Evolutionary conservation across 345 rosid species (phyloP), one percentile per base, ranked within the genome.

Genomic region (Atalantia buxifolia): DNA sequence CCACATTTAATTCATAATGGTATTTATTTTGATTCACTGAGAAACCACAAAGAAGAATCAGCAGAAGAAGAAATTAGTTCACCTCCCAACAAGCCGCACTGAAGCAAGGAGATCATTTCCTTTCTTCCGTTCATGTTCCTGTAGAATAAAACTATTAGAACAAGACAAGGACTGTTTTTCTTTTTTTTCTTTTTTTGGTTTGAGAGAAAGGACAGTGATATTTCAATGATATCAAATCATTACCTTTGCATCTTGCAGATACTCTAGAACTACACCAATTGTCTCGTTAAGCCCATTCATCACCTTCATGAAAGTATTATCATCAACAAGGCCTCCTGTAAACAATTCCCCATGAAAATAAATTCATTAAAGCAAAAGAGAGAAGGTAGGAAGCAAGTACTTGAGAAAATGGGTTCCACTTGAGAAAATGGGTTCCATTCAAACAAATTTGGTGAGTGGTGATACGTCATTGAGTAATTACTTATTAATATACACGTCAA

Each of bases 21-120:
- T 57, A 21, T 42, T 40, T 33, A 21, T 64, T 21, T 33, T 31
- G 56, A 60, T 55, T 72, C 27, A 27, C 33, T 77, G n/a, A 36
- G 38, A 69, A 50, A n/a, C 22, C 3, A 22, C 2, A 66, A 10
- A 81, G 63, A 53, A 69, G 57, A 25, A 60, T 16, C 48, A 40
- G 56, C 69, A 53, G 31, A 24, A 59, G 50, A 73, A 66, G 75
- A 30, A 77, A 79, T 69, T 25, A 67, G 62, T 67, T 36, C 87
- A 95, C 99, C 98, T 91, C 77, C 98, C 97, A 81, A 91, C 81
- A 72, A 92, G 83, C 25, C 98, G 86, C 69, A 95, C 96, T 60
- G 97, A 95, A 68, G 98, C 97, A 83, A 93, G 93, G 83, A 95
- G 95, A 69, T 95, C 99, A 87, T 87, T 85, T 86, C 98, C 96